Base-by-base conservation (phyloP, 2,329 filamentous ascomycete genomes). In the Hymenoscyphus repandus region DNA sequence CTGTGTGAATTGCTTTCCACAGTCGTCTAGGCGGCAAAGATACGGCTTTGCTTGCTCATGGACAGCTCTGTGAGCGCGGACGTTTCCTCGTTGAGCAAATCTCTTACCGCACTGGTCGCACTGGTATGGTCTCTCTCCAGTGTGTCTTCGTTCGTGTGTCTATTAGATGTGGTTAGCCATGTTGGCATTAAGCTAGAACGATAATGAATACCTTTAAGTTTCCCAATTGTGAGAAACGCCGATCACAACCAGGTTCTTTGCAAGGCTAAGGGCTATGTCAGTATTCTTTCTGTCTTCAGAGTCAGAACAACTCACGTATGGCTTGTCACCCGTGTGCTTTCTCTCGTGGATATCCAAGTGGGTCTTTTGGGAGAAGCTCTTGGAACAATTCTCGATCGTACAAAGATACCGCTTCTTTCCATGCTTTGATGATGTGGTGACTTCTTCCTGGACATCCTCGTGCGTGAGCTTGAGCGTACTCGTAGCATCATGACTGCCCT, bases 341-440 rank as follows among this genome's bases (percentile, higher is more conserved):
- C 91, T 80, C 41, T 81, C 83, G 68, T 99, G 93, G 44, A 95
- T 96, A 54, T 93, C 87, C 10, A 96, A 77, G 62, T 97, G 92
- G 1, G 91, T 96, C 71, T 92, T 95, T 66, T 97, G 92, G 53
- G 82, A 82, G 68, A 96, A 97, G 55, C 79, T 82, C 73, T 93
- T 95, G 60, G 77, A 75, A 68, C 92, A 97, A 37, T 80, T 80
- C 6, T 82, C 78, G 36, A 90, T 76, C 17, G 77, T 78, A 70
- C 93, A 99, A 15, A 79, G 72, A 66, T 92, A 90, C 62, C 83
- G 74, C 68, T 83, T 93, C 62, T 56, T 69, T 18, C 58, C 36
- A 38, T 47, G 32, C 30, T 57, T 53, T 13, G 36, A 33, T 15
- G 17, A 50, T 12, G 31, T 42, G n/a, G 33, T 31, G 9, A 22